A percentile compares a stretch with the other conserved stretches of the same genome.
These are phyloP conservation scores for Aspergillus piperis DNA, from an alignment of 2,329 filamentous ascomycete genomes.

Conservation along the genomic window DNA sequence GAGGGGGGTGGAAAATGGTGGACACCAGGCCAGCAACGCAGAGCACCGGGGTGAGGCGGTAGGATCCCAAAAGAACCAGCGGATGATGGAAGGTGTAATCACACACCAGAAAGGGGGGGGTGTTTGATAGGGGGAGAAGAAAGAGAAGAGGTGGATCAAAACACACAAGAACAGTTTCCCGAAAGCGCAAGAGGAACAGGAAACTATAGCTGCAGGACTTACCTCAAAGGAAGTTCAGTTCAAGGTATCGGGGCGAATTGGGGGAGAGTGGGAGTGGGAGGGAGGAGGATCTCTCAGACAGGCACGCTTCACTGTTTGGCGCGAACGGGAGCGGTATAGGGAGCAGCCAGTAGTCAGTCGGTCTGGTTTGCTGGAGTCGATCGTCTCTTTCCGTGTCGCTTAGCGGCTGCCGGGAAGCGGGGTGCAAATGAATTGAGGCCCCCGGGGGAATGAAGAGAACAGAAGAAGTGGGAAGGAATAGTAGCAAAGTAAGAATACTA, in stretches of 20 bases:
- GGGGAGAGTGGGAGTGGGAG: conserved; percentile 12
- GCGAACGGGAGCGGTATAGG: conserved; percentile 22
- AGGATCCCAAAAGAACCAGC: conserved; percentile 4
- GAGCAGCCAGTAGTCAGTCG: conserved; percentile 23
- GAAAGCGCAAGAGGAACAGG: conserved; percentile 19
- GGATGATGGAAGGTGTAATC: neutral
- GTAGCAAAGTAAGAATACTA: too few relatives aligned
- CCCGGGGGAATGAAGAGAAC: conserved; percentile 18
- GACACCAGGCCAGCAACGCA: conserved; percentile 13
- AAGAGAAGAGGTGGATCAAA: conserved; percentile 7
- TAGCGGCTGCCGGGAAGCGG: conserved; percentile 41
- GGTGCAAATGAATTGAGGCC: conserved; percentile 25
- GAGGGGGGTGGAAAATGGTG: conserved; percentile 3
- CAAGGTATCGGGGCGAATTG: conserved; percentile 13
- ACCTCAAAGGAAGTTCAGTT: conserved; percentile 17
- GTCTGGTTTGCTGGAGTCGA: conserved; percentile 32
- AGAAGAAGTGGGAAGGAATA: too few relatives aligned
- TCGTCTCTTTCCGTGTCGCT: conserved; percentile 42
- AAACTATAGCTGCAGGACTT: conserved; percentile 21
- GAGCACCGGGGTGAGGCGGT: conserved; percentile 11
- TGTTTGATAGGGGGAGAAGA: conserved; percentile 12
- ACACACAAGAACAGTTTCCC: conserved; percentile 14
- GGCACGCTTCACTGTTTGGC: conserved; percentile 17
- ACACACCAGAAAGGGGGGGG: neutral
- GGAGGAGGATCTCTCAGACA: conserved; percentile 13